A percentile compares a stretch with the other conserved stretches of the same genome.
Evolutionary conservation across 2,329 filamentous ascomycete species (phyloP).

Genomic region (Lizonia empirigonia): DNA sequence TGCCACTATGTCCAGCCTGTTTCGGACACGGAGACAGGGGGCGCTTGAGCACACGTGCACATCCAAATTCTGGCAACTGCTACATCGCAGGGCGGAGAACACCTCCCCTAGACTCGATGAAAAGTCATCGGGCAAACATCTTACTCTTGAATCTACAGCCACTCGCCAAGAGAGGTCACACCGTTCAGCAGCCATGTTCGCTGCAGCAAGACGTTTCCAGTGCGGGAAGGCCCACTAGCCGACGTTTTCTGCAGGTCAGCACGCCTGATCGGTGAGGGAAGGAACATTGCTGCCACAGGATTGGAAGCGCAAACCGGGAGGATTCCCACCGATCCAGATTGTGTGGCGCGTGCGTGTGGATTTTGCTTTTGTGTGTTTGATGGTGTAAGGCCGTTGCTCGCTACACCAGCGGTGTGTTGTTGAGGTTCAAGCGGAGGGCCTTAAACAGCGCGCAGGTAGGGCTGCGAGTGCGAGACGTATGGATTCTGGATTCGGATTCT

Average conservation of each 20-base stretch:
- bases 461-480: background rate
- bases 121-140: too few relatives aligned
- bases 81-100: too few relatives aligned
- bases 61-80: too few relatives aligned
- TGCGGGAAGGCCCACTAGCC: background rate
- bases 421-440: too few relatives aligned
- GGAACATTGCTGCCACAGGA: background rate
- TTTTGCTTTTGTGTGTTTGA: constrained; percentile 8
- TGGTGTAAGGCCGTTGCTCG: background rate
- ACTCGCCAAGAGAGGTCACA: background rate
- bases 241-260: background rate
- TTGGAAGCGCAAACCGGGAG: constrained; percentile 9
- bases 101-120: too few relatives aligned
- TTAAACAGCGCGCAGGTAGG: too few relatives aligned
- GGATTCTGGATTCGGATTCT: background rate
- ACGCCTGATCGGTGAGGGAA: constrained; percentile 12
- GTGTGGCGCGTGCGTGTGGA: background rate
- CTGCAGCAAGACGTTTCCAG: background rate
- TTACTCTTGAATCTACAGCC: too few relatives aligned
- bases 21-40: too few relatives aligned
- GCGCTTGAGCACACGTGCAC: too few relatives aligned
- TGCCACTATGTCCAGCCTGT: too few relatives aligned
- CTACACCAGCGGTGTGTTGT: too few relatives aligned
- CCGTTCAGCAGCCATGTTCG: background rate
- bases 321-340: background rate